Conservation (phyloP, 2,329 filamentous ascomycete genomes). For the Cordyceps javanica region DNA sequence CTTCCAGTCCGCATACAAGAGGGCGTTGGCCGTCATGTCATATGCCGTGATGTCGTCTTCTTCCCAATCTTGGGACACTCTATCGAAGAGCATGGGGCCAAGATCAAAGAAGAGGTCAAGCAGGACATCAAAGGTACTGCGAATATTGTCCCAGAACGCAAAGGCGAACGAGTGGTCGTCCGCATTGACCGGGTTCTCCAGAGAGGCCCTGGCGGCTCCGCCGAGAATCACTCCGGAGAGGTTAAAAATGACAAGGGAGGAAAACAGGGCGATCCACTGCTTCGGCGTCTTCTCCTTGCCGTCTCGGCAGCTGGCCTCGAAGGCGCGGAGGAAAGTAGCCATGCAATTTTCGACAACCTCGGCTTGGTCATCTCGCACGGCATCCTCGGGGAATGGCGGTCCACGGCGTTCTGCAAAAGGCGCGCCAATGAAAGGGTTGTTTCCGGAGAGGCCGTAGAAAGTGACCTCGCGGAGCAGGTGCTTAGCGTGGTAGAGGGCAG, state of each 20-base stretch:
- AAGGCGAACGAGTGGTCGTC: slow-evolving; percentile 7
- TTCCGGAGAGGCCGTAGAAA: slow-evolving; percentile 47
- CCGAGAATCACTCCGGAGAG: slow-evolving; percentile 46
- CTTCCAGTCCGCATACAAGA: slow-evolving; percentile 1
- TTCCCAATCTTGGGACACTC: slow-evolving; percentile 4
- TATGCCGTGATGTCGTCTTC: not conserved
- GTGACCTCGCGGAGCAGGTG: slow-evolving; percentile 48
- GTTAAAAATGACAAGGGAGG: slow-evolving; percentile 54
- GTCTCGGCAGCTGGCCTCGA: slow-evolving; percentile 38
- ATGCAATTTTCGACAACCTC: slow-evolving; percentile 45
- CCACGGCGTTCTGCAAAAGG: slow-evolving; percentile 4
- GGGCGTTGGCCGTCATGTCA: slow-evolving; percentile 7
- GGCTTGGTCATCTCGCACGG: slow-evolving; percentile 41
- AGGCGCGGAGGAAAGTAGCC: slow-evolving; percentile 44
- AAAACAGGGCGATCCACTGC: slow-evolving; percentile 47
- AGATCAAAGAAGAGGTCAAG: not conserved
- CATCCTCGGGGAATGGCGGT: slow-evolving; percentile 31
- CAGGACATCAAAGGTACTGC: not conserved
- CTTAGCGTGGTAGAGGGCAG: slow-evolving; percentile 48
- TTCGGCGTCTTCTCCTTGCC: slow-evolving; percentile 30
- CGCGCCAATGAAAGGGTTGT: slow-evolving; percentile 36
- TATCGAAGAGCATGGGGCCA: slow-evolving; percentile 5
- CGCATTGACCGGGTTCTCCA: slow-evolving; percentile 1
- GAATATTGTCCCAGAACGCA: not conserved
- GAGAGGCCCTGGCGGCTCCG: slow-evolving; percentile 27